Conservation (phyloP, 1,284 basidiomycete genomes). For the Boletus smithii region DNA sequence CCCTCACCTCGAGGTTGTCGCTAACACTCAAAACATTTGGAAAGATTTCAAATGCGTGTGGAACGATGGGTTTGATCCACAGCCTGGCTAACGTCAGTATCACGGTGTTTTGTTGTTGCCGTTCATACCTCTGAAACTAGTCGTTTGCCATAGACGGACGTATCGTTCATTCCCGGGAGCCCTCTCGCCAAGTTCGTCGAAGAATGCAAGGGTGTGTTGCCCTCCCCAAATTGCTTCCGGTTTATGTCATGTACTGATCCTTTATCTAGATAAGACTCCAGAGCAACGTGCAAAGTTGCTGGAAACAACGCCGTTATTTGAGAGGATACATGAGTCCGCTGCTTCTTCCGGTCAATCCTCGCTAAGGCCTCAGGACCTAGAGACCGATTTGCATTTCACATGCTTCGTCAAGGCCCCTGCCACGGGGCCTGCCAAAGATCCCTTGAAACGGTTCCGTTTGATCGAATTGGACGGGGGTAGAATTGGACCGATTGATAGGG, state of each 20-base stretch:
- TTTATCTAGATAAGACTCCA: slow-evolving; percentile 54
- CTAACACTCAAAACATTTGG: slow-evolving; percentile 8
- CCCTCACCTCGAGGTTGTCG: background rate
- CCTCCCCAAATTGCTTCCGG: background rate
- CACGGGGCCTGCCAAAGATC: slow-evolving; percentile 24
- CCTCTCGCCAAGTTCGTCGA: slow-evolving; percentile 64
- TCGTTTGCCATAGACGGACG: slow-evolving; percentile 41
- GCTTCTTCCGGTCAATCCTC: slow-evolving; percentile 70
- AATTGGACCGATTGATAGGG: slow-evolving; percentile 75
- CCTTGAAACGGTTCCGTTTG: slow-evolving; percentile 41
- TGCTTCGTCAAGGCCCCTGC: slow-evolving; percentile 73
- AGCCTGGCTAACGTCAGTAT: slow-evolving; percentile 66
- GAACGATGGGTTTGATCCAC: slow-evolving; percentile 85
- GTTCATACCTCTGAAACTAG: slow-evolving; percentile 1
- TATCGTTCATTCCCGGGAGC: slow-evolving; percentile 52
- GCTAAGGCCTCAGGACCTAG: slow-evolving; percentile 43
- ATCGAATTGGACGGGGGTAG: slow-evolving; percentile 82
- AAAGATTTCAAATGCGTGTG: slow-evolving; percentile 81
- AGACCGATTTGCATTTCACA: slow-evolving; percentile 82
- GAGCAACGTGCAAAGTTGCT: slow-evolving; percentile 72
- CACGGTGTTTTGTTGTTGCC: slow-evolving; percentile 6
- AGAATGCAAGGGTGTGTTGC: slow-evolving; percentile 51
- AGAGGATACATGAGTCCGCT: slow-evolving; percentile 67
- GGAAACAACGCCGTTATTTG: slow-evolving; percentile 73
- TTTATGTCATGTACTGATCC: background rate